Evolutionary conservation across 257 asterid genomes (phyloP).

Genomic region (Solanum arcanum): DNA sequence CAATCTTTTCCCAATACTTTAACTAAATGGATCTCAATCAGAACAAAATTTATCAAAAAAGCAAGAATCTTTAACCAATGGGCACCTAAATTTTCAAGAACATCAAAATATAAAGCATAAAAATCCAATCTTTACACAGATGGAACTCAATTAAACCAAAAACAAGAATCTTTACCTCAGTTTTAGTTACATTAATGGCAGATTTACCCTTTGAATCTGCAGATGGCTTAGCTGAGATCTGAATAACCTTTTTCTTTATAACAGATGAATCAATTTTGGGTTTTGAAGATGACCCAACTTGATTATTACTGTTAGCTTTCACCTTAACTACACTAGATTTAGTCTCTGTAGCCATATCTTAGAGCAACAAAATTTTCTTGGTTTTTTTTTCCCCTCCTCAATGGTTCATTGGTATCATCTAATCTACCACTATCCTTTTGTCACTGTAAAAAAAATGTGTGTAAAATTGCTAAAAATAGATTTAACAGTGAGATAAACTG

Average conservation of each 20-base stretch:
- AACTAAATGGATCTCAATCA: background rate
- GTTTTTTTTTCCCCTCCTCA: background rate
- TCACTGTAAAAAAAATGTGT: background rate
- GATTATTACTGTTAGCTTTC: background rate
- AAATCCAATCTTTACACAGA: background rate
- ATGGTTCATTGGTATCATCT: background rate
- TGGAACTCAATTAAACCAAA: background rate
- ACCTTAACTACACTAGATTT: background rate
- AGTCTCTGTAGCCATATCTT: background rate
- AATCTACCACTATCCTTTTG: background rate
- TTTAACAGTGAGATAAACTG: background rate
- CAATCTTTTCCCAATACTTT: background rate
- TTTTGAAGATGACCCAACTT: background rate
- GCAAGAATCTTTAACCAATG: background rate
- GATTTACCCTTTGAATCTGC: conserved; percentile 6
- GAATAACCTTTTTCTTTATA: conserved; percentile 36
- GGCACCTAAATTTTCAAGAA: conserved; percentile 13
- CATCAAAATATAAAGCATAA: background rate
- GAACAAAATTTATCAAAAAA: background rate
- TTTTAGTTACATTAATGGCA: conserved; percentile 13
- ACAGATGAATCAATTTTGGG: conserved; percentile 12
- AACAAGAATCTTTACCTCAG: conserved; percentile 17
- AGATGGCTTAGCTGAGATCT: conserved; percentile 12
- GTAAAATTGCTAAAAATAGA: background rate
- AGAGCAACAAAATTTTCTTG: background rate